phyloP scores from a whole-genome alignment of 805 yeast species.

The Metschnikowia colocasiae region DNA sequence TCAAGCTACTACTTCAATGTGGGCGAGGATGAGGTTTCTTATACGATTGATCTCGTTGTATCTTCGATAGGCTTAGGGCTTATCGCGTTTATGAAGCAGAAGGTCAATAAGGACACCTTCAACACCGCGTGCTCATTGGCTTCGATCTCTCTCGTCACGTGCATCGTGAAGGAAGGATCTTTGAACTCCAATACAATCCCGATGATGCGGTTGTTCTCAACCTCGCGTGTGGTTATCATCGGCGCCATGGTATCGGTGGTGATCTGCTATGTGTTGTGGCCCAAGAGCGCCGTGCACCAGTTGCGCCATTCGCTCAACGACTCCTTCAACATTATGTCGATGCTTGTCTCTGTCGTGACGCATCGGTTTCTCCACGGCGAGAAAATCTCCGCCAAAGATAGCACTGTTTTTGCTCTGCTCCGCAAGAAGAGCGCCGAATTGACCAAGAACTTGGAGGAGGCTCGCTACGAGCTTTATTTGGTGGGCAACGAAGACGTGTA shows the following conservation, averaged over 20 bases:
- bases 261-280: slow-evolving; percentile 63
- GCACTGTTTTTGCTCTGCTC: slow-evolving; percentile 33
- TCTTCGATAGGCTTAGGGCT: slow-evolving; percentile 58
- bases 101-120: slow-evolving; percentile 62
- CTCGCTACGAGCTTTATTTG: slow-evolving; percentile 55
- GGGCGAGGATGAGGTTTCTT: slow-evolving; percentile 49
- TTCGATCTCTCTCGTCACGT: slow-evolving; percentile 64
- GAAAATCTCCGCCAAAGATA: slow-evolving; percentile 38
- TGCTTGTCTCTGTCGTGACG: slow-evolving; percentile 43
- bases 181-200: slow-evolving; percentile 58
- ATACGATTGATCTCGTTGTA: slow-evolving; percentile 49
- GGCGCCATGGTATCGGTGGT: slow-evolving; percentile 61
- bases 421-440: slow-evolving; percentile 40
- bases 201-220: slow-evolving; percentile 47
- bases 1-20: slow-evolving; percentile 44
- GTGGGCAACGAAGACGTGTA: slow-evolving; percentile 57
- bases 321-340: slow-evolving; percentile 50
- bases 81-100: slow-evolving; percentile 67
- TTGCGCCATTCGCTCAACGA: slow-evolving; percentile 47
- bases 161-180: slow-evolving; percentile 72
- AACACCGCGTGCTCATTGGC: slow-evolving; percentile 80
- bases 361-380: slow-evolving; percentile 50
- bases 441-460: slow-evolving; percentile 47
- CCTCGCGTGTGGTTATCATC: slow-evolving; percentile 52
- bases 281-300: slow-evolving; percentile 49